Percentiles rank a stretch among this genome's conserved stretches.
Evolutionary conservation across 2,329 filamentous ascomycete genomes (phyloP).

Genomic region (Amylocarpus encephaloides): DNA sequence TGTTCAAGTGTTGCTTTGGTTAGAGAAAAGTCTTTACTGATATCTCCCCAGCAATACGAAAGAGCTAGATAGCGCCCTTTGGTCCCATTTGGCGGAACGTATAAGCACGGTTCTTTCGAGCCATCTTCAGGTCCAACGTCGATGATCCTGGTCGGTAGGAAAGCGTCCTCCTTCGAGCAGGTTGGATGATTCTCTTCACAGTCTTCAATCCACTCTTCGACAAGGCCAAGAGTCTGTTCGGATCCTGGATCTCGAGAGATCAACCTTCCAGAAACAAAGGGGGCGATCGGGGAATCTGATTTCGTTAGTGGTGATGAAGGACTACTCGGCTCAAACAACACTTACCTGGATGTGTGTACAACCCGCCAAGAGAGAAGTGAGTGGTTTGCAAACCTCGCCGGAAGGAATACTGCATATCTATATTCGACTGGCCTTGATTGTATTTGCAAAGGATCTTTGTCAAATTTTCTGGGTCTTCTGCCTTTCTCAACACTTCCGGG

Average conservation of each 20-base stretch:
- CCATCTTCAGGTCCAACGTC: background rate
- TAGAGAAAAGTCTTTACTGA: background rate
- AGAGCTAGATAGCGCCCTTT: constrained; percentile 1
- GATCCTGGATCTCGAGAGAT: background rate
- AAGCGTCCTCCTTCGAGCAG: background rate
- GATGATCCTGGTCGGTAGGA: background rate
- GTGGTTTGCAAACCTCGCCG: background rate
- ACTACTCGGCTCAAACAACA: background rate
- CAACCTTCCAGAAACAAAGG: background rate
- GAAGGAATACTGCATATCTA: constrained; percentile 1
- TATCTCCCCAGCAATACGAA: background rate
- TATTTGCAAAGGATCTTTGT: background rate
- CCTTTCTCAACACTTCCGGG: background rate
- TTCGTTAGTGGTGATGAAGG: background rate
- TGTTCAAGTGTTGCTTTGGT: background rate
- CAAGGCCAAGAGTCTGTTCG: background rate
- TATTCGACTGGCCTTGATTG: background rate
- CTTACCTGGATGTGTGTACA: background rate
- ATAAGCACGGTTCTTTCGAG: background rate
- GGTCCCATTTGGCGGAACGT: background rate
- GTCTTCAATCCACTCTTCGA: background rate
- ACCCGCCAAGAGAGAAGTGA: background rate
- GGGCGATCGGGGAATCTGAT: background rate
- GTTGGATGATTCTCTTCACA: background rate
- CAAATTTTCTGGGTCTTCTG: background rate